phyloP scores from a whole-genome alignment of 1,139 yeast species.

The Kodamaea sp. region DNA sequence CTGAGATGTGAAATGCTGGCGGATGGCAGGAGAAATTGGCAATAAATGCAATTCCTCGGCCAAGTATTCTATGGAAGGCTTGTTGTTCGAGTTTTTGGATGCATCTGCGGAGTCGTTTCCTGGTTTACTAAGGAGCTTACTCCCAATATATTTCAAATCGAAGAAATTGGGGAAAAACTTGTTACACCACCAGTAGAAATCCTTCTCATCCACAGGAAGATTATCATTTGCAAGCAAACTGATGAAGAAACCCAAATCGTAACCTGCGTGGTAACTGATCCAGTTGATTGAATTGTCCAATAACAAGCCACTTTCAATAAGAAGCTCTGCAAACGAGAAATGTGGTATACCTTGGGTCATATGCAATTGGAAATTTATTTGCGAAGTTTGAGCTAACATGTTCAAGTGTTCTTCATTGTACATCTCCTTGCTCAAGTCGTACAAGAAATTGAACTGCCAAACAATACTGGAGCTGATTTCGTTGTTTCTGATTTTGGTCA shows the following conservation, averaged over 20 bases:
- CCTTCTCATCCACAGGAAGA: slow-evolving; percentile 82
- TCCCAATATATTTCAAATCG: slow-evolving; percentile 81
- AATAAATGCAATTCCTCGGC: slow-evolving; percentile 61
- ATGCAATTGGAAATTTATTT: slow-evolving; percentile 78
- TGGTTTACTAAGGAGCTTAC: slow-evolving; percentile 40
- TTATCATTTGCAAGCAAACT: slow-evolving; percentile 73
- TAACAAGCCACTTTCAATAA: slow-evolving; percentile 84
- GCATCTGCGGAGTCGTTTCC: slow-evolving; percentile 16
- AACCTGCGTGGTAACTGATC: slow-evolving; percentile 94
- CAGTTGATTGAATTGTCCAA: slow-evolving; percentile 74
- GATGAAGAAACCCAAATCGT: slow-evolving; percentile 87
- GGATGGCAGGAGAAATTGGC: slow-evolving; percentile 51
- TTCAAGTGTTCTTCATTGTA: slow-evolving; percentile 76
- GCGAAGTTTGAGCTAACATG: slow-evolving; percentile 70
- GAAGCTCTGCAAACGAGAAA: slow-evolving; percentile 77
- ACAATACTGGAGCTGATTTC: slow-evolving; percentile 68
- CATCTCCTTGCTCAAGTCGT: slow-evolving; percentile 79
- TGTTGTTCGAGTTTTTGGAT: slow-evolving; percentile 26
- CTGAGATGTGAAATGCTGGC: slow-evolving; percentile 43
- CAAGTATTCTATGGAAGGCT: slow-evolving; percentile 50
- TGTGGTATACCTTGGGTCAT: slow-evolving; percentile 78
- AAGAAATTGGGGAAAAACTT: slow-evolving; percentile 80
- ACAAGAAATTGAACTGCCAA: slow-evolving; percentile 94
- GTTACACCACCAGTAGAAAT: slow-evolving; percentile 70
- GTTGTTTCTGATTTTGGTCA: slow-evolving; percentile 75